These are phyloP conservation scores for Podospora australis DNA, from an alignment of 495 filamentous ascomycete species.

Conservation along the genomic window DNA sequence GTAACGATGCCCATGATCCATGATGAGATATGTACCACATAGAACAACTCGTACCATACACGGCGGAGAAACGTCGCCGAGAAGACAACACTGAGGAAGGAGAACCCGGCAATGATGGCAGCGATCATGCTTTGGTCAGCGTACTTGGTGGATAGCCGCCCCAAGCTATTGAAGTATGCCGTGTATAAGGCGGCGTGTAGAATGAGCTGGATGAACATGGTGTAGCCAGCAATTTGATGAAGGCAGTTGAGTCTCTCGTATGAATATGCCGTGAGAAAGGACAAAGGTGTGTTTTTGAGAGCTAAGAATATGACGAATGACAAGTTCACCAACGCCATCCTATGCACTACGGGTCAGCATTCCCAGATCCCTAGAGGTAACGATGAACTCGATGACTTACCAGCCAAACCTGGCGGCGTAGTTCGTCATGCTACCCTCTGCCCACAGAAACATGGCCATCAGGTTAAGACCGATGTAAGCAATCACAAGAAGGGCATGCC, in stretches of 20 bases:
- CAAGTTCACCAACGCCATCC: conserved; percentile 50
- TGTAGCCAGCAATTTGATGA: conserved; percentile 53
- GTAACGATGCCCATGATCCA: conserved; percentile 46
- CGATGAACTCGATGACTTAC: conserved; percentile 29
- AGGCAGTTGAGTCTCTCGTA: conserved; percentile 57
- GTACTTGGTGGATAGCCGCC: conserved; percentile 18
- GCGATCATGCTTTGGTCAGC: conserved; percentile 25
- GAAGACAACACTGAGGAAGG: conserved; percentile 37
- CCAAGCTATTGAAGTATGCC: conserved; percentile 27
- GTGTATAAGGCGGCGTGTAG: conserved; percentile 42
- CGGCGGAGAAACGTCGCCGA: conserved; percentile 40
- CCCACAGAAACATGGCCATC: conserved; percentile 40
- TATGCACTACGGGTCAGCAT: conserved; percentile 18
- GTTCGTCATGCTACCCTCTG: conserved; percentile 28
- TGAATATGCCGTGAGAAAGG: conserved; percentile 50
- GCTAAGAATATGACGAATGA: conserved; percentile 52
- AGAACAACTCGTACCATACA: conserved; percentile 53
- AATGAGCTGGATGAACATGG: conserved; percentile 39
- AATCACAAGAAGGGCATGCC: conserved; percentile 42
- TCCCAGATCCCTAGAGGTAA: conserved; percentile 8
- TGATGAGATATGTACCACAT: conserved; percentile 46
- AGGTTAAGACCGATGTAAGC: conserved; percentile 47
- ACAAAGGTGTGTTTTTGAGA: conserved; percentile 55
- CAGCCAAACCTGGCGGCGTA: conserved; percentile 43
- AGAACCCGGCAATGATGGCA: conserved; percentile 44